Evolutionary conservation across 177 flowering plant genomes (phyloP), one percentile per base, ranked within the genome.

Genomic region (Vitis hybrid): DNA sequence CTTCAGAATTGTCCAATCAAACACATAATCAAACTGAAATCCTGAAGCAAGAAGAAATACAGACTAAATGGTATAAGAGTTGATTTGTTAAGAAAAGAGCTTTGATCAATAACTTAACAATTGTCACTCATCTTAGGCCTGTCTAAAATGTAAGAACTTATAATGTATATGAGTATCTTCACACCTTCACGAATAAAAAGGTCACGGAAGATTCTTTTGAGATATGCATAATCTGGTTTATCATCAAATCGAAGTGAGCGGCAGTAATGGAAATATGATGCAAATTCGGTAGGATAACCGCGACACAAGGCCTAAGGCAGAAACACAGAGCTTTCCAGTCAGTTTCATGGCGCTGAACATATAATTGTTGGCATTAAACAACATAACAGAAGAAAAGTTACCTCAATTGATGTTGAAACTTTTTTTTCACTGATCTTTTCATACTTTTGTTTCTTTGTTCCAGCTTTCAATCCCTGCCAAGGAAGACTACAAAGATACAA

Each of bases 1-100:
- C 72, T 93, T 93, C 82, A 93, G 78, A 77, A 93, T 93, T 31
- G 97, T 93, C 98, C 98, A 93, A 76, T 93, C 98, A 82, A 91
- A 93, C 61, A 91, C 97, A 79, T 93, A 90, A 81, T 93, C 98
- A 82, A 88, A 90, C 81, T 91, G 98, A 73, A 93, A 93, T 11
- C 98, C 98, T 93, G 85, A 66, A 78, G 61, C 9, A 61, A 66
- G 50, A 56, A 53, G 55, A 68, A 9, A 55, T 20, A 66, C 10
- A 26, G 39, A 54, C 34, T 57, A 50, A 16, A 29, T 52, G 1
- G 45, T 34, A 34, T 34, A 6, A 34, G 45, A 34, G 7, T 34
- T 6, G 45, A 34, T 34, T 5, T 34, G 45, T 34, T 5, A 34
- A 34, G 45, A 34, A 34, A 34, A 34, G 45, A 34, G 45, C 45